These are phyloP conservation scores for Lactifluus echinatus DNA, from an alignment of 768 basidiomycete genomes.

Conservation along the genomic window DNA sequence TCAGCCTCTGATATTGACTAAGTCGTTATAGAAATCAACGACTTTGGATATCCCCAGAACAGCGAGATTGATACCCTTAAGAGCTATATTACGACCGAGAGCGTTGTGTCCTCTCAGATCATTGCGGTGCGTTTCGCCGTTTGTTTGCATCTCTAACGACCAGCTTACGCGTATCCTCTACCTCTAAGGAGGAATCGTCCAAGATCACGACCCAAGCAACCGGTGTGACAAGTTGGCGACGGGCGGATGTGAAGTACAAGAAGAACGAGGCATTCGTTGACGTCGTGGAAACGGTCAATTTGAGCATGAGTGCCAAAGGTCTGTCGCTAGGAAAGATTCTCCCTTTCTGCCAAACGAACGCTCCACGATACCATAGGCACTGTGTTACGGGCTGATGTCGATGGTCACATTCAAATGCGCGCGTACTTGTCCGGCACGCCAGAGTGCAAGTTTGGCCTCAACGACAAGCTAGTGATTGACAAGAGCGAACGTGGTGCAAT, in stretches of 20 bases:
- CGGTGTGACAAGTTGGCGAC: constrained; percentile 91
- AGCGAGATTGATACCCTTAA: constrained; percentile 97
- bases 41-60: constrained; percentile 99
- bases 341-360: background rate
- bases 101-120: constrained; percentile 78
- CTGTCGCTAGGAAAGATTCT: constrained; percentile 16
- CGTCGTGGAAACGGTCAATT: constrained; percentile 92
- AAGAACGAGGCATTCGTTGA: constrained; percentile 99
- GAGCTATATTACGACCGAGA: constrained; percentile 96
- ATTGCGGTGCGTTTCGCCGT: constrained; percentile 52
- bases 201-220: constrained; percentile 98
- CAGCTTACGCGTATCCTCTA: background rate
- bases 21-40: constrained; percentile 73
- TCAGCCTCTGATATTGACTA: background rate
- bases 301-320: constrained; percentile 98
- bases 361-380: constrained; percentile 44
- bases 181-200: constrained; percentile 86
- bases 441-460: constrained; percentile 97
- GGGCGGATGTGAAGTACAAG: constrained; percentile 95
- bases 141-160: background rate
- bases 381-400: constrained; percentile 90
- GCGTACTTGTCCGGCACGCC: constrained; percentile 95
- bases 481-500: constrained; percentile 52
- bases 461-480: constrained; percentile 96
- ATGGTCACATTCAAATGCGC: constrained; percentile 96